A percentile compares a stretch with the other conserved stretches of the same genome.
Evolutionary conservation across 345 rosid species (phyloP).

Genomic region (Psidium guajava): DNA sequence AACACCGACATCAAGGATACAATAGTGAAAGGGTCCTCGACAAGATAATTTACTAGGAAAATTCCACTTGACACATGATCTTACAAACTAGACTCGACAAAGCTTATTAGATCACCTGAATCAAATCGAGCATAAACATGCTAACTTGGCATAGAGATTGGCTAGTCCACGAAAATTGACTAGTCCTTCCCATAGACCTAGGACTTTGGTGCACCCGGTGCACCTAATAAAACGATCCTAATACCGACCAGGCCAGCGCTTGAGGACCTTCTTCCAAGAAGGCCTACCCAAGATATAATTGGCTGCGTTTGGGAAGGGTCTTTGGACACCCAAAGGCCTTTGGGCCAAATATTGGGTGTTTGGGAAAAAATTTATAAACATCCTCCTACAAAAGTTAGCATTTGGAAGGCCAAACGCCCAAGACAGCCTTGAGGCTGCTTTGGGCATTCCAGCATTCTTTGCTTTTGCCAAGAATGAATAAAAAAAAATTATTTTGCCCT

Average conservation of each 20-base stretch:
- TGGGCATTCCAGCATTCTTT: too few relatives aligned
- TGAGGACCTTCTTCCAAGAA: slow-evolving; percentile 42
- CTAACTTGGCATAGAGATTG: not conserved
- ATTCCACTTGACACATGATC: not conserved
- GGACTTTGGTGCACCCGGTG: not conserved
- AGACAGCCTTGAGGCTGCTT: too few relatives aligned
- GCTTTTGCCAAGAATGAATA: too few relatives aligned
- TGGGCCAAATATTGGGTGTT: too few relatives aligned
- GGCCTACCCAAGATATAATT: slow-evolving; percentile 54
- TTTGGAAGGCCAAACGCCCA: too few relatives aligned
- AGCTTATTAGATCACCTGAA: not conserved
- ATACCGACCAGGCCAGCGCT: slow-evolving; percentile 1
- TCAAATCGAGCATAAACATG: not conserved
- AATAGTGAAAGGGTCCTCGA: not conserved
- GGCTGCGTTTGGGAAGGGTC: not conserved
- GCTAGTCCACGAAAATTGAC: too few relatives aligned
- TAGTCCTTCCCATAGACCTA: not conserved
- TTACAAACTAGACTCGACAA: not conserved
- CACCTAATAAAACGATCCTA: not conserved
- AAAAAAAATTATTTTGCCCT: too few relatives aligned
- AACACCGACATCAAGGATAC: not conserved
- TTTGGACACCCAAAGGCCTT: too few relatives aligned
- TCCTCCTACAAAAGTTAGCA: too few relatives aligned
- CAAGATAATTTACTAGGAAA: not conserved
- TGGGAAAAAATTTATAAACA: too few relatives aligned